Base-by-base conservation (phyloP, 495 filamentous ascomycete species). In the Xylaria bambusicola region DNA sequence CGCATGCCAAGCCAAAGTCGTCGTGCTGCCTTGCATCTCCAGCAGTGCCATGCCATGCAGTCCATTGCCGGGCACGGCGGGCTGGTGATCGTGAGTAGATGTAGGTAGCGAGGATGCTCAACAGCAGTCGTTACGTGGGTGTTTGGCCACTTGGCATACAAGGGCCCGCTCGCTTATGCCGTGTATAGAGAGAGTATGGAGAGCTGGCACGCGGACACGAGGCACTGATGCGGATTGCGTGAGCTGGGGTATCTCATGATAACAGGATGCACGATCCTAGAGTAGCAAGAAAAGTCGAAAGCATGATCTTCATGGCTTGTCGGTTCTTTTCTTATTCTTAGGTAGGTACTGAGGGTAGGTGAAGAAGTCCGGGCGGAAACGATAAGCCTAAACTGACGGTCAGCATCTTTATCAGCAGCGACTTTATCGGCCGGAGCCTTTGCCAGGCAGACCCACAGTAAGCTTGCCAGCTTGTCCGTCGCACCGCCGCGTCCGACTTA, bases 381-480 rank as follows among this genome's bases (percentile, higher is more conserved):
- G 50, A 63, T 66, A 60, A 59, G 52, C 44, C 13, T 29, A 56
- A 45, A 29, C 31, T 15, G 29, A 52, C 35, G n/a, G 17, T 61
- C 46, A 41, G 40, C 17, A 13, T 38, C 24, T 20, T 33, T 33
- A 58, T 47, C 38, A 21, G 13, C 29, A 10, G 29, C 29, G 29
- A 5, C 29, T 33, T 33, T 33, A 33, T 10, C 29, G 5, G 10
- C 5, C 10, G 5, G 29, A 10, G 10, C 29, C 10, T 10, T 33
- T 33, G 10, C 10, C 29, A 33, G 29, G 5, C 29, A 33, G 50
- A 6, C 36, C 50, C 50, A 41, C 36, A 29, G 29, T 41, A 40
- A 20, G 17, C 21, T 10, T 29, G 36, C 35, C 50, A 53, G 31
- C 31, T n/a, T n/a, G n/a, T n/a, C n/a, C n/a, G n/a, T 33, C 31